These are phyloP conservation scores for Arachis stenosperma DNA, from an alignment of 306 rosid species.

Conservation along the genomic window DNA sequence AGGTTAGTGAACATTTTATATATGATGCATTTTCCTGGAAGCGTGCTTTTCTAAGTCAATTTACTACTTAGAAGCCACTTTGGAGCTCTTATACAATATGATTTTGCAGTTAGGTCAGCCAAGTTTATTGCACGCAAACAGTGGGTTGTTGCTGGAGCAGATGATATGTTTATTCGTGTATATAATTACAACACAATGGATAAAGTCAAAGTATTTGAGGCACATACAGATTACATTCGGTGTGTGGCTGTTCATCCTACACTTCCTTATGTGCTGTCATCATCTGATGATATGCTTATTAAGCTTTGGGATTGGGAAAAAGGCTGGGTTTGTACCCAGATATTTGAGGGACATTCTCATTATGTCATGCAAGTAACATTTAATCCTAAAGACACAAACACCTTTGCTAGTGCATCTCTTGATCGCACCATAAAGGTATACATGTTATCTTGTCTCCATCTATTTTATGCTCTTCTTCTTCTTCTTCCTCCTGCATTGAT, in stretches of 20 bases:
- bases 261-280: constrained; percentile 92
- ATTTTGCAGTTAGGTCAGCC: constrained; percentile 94
- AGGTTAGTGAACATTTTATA: constrained; percentile 53
- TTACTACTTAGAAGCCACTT: constrained; percentile 20
- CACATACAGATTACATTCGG: constrained; percentile 97
- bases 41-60: constrained; percentile 7
- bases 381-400: constrained; percentile 98
- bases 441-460: constrained; percentile 27
- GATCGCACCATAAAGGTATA: constrained; percentile 98
- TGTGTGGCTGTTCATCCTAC: constrained; percentile 98
- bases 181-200: constrained; percentile 99
- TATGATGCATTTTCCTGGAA: constrained; percentile 29
- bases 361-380: constrained; percentile 99
- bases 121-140: constrained; percentile 95
- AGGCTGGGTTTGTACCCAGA: constrained; percentile 98
- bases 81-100: constrained; percentile 32
- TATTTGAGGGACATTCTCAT: constrained; percentile 99
- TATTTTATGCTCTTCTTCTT: constrained; percentile 20
- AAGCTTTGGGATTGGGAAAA: constrained; percentile 99
- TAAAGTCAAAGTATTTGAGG: constrained; percentile 92
- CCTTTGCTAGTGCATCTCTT: constrained; percentile 99
- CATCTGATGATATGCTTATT: constrained; percentile 99
- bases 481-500: background rate
- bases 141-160: constrained; percentile 99
- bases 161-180: constrained; percentile 96